Evolutionary conservation across 805 yeast species (phyloP).

Genomic region (Metschnikowia rubicola): DNA sequence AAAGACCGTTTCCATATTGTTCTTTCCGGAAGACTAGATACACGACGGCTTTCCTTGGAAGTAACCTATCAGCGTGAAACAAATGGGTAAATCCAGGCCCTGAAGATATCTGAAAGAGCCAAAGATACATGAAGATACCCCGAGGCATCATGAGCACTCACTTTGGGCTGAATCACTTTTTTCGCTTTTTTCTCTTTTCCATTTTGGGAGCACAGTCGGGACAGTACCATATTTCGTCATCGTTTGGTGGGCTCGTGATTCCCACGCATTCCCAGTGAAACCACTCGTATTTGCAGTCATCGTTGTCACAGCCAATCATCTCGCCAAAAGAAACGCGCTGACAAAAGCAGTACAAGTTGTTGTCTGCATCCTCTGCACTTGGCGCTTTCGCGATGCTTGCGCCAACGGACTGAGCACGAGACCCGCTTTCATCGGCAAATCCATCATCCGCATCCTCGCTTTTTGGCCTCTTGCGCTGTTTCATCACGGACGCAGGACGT

Average conservation of each 20-base stretch:
- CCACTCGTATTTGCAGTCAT: constrained; percentile 88
- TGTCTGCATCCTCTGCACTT: constrained; percentile 39
- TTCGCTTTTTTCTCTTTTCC: constrained; percentile 43
- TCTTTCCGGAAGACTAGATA: too few species aligned
- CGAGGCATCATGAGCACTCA: background rate
- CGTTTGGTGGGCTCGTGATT: constrained; percentile 80
- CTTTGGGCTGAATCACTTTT: constrained; percentile 21
- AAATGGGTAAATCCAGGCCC: too few species aligned
- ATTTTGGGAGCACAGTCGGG: constrained; percentile 65
- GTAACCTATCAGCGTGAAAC: too few species aligned
- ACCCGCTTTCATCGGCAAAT: constrained; percentile 18
- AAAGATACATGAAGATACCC: background rate
- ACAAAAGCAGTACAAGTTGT: constrained; percentile 73
- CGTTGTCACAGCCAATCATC: constrained; percentile 95
- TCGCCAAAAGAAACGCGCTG: constrained; percentile 92
- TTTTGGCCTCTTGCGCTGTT: constrained; percentile 16
- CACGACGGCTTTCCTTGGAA: too few species aligned
- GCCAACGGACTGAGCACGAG: constrained; percentile 6
- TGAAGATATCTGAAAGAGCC: background rate
- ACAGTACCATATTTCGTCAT: constrained; percentile 83
- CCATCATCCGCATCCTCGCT: constrained; percentile 16
- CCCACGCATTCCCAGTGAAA: constrained; percentile 96
- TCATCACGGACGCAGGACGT: constrained; percentile 14
- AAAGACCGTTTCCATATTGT: too few species aligned
- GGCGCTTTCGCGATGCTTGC: constrained; percentile 3